phyloP scores from a whole-genome alignment of 352 stramenopile species.

The Pythium vanterpoolii region DNA sequence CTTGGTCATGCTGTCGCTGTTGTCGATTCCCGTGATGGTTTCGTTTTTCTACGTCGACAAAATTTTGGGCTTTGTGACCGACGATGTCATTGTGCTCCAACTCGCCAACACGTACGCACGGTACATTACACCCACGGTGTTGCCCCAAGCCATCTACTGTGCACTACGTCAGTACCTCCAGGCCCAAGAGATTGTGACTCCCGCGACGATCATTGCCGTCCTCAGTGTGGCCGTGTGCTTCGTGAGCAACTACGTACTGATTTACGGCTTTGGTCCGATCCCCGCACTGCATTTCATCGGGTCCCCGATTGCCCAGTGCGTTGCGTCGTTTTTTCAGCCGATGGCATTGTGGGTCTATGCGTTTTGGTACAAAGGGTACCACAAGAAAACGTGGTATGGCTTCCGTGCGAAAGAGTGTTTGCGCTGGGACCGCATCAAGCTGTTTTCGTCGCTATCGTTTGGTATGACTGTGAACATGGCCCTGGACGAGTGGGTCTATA shows the following conservation, averaged over 20 bases:
- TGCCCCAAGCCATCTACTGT: conserved; percentile 70
- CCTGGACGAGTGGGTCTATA: conserved; percentile 82
- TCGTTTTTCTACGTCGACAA: conserved; percentile 82
- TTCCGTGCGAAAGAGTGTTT: conserved; percentile 53
- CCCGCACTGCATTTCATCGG: conserved; percentile 64
- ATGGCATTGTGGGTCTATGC: conserved; percentile 62
- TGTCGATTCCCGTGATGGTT: conserved; percentile 71
- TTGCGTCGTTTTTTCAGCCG: conserved; percentile 74
- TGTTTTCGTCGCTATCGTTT: conserved; percentile 59
- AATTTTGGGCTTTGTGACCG: conserved; percentile 63
- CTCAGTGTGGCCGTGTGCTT: conserved; percentile 62
- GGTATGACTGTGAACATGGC: conserved; percentile 79
- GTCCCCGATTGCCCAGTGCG: conserved; percentile 62
- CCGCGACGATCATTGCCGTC: conserved; percentile 75
- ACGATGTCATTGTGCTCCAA: conserved; percentile 55
- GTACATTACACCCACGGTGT: conserved; percentile 56
- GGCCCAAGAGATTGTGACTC: conserved; percentile 75
- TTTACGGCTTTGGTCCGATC: conserved; percentile 70
- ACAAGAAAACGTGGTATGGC: conserved; percentile 77
- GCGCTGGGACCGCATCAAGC: conserved; percentile 58
- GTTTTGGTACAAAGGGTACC: conserved; percentile 79
- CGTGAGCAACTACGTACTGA: conserved; percentile 72
- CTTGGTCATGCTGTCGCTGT: conserved; percentile 59
- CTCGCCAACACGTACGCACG: conserved; percentile 63
- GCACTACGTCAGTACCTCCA: conserved; percentile 77